Base-by-base conservation (phyloP, 768 basidiomycete genomes). In the Lentinula sp. region DNA sequence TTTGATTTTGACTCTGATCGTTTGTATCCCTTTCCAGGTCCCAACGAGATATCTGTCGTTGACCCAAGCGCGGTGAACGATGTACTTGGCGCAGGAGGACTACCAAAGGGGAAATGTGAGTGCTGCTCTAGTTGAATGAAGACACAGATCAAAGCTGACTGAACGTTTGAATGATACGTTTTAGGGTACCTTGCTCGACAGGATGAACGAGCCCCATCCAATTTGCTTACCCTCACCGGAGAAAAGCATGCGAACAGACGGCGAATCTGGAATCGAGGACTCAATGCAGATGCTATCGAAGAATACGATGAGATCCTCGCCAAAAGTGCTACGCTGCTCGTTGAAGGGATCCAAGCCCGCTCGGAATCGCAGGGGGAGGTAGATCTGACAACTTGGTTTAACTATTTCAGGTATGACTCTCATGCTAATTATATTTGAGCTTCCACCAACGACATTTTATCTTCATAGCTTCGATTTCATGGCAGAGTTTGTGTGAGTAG, bases 1-100 rank as follows among this genome's bases (percentile, higher is more conserved):
- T n/a, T 43, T 40, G 52, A 43, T 31, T 11, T 31, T 11, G 23
- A 40, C 21, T 42, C 55, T 37, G n/a, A 40, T 28, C 39, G 5
- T n/a, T 31, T 16, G 16, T 23, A 18, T 7, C 54, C 21, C 21
- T 48, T 37, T 7, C 2, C 59, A 74, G 72, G 71, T 23, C 73
- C 73, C 8, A 74, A 74, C 53, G 71, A 71, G 40, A 16, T 74
- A 3, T 72, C 69, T 11, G 65, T 74, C 13, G 51, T 60, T 18
- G 70, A 72, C 51, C 49, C 62, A 6, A 61, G 62, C 9, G 65
- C 67, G 1, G 59, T 75, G 5, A 52, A 59, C 2, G 34, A 64
- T 2, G 59, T 74, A 9, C 61, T 71, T 0, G 70, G 71, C 4
- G 45, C 62, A 1, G 56, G 57, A 16, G 71, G 74, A 0, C 61